These are phyloP conservation scores for Vigna hirtella DNA, from an alignment of 306 rosid species.

Conservation along the genomic window DNA sequence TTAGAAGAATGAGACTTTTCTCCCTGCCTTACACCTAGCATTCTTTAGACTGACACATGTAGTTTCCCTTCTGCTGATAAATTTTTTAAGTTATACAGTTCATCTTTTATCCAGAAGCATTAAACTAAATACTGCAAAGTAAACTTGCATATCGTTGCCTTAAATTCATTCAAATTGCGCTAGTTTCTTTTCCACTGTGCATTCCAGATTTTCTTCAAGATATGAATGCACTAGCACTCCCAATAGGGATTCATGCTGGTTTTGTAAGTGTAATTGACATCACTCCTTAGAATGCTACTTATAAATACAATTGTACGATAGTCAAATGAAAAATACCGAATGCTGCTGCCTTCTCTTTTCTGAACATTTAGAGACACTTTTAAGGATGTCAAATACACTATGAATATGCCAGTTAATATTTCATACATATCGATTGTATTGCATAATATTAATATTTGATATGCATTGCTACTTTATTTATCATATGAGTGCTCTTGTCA, in stretches of 20 bases:
- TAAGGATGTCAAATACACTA: conserved; percentile 7
- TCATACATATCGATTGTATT: conserved; percentile 7
- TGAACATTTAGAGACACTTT: conserved; percentile 21
- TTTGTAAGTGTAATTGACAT: conserved; percentile 30
- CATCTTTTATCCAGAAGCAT: conserved; percentile 1
- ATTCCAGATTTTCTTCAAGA: conserved; percentile 14
- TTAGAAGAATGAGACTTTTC: conserved; percentile 17
- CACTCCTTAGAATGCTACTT: neutral
- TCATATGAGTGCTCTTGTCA: neutral
- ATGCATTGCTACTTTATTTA: neutral
- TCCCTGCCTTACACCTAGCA: neutral
- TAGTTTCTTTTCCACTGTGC: conserved; percentile 1
- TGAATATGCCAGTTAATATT: neutral
- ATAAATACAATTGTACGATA: neutral
- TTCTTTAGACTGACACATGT: conserved; percentile 28
- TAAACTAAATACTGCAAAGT: conserved; percentile 18
- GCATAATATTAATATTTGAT: neutral
- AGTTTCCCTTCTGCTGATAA: neutral
- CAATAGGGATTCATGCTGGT: neutral
- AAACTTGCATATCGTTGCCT: conserved; percentile 22
- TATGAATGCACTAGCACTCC: conserved; percentile 27
- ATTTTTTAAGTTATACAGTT: conserved; percentile 13
- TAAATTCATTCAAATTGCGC: neutral
- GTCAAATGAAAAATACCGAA: neutral
- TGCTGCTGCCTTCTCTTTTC: neutral